Base-by-base conservation (phyloP, 164 flowering plant species). In the Echeveria elegans region DNA sequence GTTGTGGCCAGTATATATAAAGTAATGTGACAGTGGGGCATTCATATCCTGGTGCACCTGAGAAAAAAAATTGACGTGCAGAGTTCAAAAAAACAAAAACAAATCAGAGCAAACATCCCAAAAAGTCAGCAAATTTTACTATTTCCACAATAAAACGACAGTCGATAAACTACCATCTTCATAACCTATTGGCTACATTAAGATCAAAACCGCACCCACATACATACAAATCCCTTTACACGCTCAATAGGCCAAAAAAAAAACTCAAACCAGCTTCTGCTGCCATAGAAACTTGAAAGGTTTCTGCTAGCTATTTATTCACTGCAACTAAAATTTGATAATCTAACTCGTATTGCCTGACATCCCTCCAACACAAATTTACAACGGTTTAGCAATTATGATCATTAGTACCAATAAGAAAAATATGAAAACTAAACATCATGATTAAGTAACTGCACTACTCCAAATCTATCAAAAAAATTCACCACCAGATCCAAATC, bases 41-140 rank as follows among this genome's bases (percentile, higher is more conserved):
- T 65, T 72, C 92, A 87, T 87, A 70, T 87, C 92, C 31, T 85
- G 87, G 45, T 87, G 83, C 67, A 84, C 85, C 89, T 87, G 81
- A 45, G 77, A 69, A 15, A 26, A 62, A 28, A 18, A 45, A 50
- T 1, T n/a, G n/a, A 50, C 18, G 15, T 12, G 19, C 19, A 11
- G 1, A 43, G 19, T 9, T n/a, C n/a, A n/a, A n/a, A 12, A 3
- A 2, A 12, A 43, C 1, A 16, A 43, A 43, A 43, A 12, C 15
- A 7, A 12, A 5, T 11, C 47, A 43, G 2, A 15, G 1, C 16
- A 38, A 0, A 38, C 8, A 43, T 11, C 10, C 18, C 0, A 15
- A 23, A 26, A 7, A 45, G 2, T 18, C 16, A 31, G 9, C 0
- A 16, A 4, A 1, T 12, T 23, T 6, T 0, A 14, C 18, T 11